Evolutionary conservation across 805 yeast genomes (phyloP), one percentile per base, ranked within the genome.

Genomic region (Kuraishia piskuri): DNA sequence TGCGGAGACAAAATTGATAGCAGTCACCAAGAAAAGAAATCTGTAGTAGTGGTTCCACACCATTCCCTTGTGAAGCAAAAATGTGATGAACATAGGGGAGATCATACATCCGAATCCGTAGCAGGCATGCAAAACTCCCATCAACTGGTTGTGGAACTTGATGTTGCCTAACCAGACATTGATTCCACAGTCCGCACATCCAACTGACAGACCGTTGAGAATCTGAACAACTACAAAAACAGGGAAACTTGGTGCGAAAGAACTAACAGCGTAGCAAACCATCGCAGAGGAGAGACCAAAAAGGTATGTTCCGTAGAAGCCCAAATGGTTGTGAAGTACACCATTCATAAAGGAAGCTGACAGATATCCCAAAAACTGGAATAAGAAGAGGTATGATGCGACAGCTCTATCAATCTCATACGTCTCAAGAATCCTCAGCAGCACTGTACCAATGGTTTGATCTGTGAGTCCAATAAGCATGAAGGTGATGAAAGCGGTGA

Each of bases 401-500:
- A 70, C 68, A 1, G 77, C 64, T 57, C 84, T 79, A 56, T 76
- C 68, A 5, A 82, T 71, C 1, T 67, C 26, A 61, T 82, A 84
- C 50, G 77, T 66, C 3, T 61, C 63, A 52, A 80, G 75, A 17
- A 83, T 57, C 44, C 74, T 67, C 1, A 86, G 85, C 55, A 84
- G 69, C 45, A 83, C 61, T 0, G 87, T 75, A 0, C 89, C 89
- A 19, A 82, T 63, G 0, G 85, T 71, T 61, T 83, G 86, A 58
- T 84, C 89, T 5, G 76, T 72, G 25, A 83, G 61, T 0, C 90
- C 90, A 55, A 79, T 64, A 1, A 80, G 60, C 1, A 73, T 61
- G 58, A 82, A 77, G 1, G 72, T 61, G 22, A 66, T 45, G 55
- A 69, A 76, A 1, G 73, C 63, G 0, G 74, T 62, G 0, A 67